Percentiles rank a stretch among this genome's conserved stretches.
These are phyloP conservation scores for Jamesozyma piceae DNA, from an alignment of 805 yeast species.

Conservation along the genomic window DNA sequence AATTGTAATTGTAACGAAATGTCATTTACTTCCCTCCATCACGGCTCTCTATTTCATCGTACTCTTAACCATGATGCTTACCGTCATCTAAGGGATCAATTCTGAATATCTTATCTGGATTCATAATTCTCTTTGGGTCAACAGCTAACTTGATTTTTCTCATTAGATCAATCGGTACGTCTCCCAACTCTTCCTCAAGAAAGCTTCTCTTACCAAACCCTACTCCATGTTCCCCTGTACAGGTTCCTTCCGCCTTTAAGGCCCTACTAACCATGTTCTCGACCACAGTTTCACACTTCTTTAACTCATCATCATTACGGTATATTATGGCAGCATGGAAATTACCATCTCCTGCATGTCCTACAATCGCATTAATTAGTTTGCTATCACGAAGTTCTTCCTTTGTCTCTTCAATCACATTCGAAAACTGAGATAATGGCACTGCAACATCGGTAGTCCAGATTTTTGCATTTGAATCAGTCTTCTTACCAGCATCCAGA, in stretches of 20 bases:
- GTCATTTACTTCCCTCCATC: background rate
- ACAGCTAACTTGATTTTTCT: slow-evolving; percentile 60
- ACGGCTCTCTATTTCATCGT: slow-evolving; percentile 3
- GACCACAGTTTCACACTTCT: slow-evolving; percentile 41
- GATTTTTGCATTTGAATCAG: slow-evolving; percentile 40
- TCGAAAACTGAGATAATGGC: slow-evolving; percentile 59
- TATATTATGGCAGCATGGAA: slow-evolving; percentile 61
- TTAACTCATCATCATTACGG: slow-evolving; percentile 41
- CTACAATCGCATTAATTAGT: slow-evolving; percentile 51
- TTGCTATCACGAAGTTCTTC: slow-evolving; percentile 46
- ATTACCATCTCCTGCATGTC: slow-evolving; percentile 82
- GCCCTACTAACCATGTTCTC: slow-evolving; percentile 59
- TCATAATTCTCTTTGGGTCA: slow-evolving; percentile 59
- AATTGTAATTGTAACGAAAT: too few relatives aligned
- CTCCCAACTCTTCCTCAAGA: slow-evolving; percentile 55
- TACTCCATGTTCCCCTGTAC: slow-evolving; percentile 83
- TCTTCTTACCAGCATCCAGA: slow-evolving; percentile 52
- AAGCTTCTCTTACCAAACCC: slow-evolving; percentile 68
- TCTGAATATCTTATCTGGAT: slow-evolving; percentile 71
- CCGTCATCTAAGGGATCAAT: slow-evolving; percentile 42
- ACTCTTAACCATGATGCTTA: too few relatives aligned
- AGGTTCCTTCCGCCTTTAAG: slow-evolving; percentile 65
- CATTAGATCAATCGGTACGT: slow-evolving; percentile 61
- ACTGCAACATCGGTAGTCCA: slow-evolving; percentile 83
- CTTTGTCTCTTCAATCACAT: slow-evolving; percentile 53